Percentiles rank a stretch among this genome's conserved stretches.
Conservation (phyloP, 1,284 basidiomycete genomes). For the Schizopora paradoxa region DNA sequence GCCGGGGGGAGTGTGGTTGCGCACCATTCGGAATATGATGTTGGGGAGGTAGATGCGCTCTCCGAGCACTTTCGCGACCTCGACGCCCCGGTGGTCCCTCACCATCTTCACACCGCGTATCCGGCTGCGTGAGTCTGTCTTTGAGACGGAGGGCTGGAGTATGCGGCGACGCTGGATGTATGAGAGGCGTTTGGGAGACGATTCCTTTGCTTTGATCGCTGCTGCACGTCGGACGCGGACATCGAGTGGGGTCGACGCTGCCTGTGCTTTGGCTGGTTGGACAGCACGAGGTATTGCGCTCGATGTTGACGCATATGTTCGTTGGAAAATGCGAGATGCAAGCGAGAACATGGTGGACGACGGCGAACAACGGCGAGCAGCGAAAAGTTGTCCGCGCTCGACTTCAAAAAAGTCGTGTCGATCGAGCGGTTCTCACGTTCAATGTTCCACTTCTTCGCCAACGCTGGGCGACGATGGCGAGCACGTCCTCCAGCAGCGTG, state of each 20-base stretch:
- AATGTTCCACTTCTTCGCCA: neutral
- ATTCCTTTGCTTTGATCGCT: constrained; percentile 1
- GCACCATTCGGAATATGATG: constrained; percentile 75
- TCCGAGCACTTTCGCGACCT: constrained; percentile 57
- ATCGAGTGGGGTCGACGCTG: constrained; percentile 13
- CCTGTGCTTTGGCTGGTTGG: constrained; percentile 9
- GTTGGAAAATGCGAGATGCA: neutral
- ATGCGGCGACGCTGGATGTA: constrained; percentile 3
- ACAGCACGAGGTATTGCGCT: neutral
- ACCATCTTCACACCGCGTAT: constrained; percentile 54
- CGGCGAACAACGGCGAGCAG: neutral
- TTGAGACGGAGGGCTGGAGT: constrained; percentile 6
- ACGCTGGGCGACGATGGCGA: neutral
- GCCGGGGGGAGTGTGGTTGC: constrained; percentile 75
- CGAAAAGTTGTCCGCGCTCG: neutral
- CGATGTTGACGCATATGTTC: constrained; percentile 13
- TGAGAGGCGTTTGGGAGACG: constrained; percentile 4
- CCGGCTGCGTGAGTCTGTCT: constrained; percentile 27
- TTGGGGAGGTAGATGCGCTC: constrained; percentile 88
- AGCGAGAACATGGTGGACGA: constrained; percentile 7
- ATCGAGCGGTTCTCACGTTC: neutral
- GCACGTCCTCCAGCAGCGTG: neutral
- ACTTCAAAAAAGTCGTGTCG: neutral
- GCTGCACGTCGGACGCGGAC: constrained; percentile 10
- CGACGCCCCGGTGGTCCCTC: constrained; percentile 34